These are phyloP conservation scores for Thuidium tamariscinum DNA, from an alignment of 225 moss, liverwort and hornwort species.

Conservation along the genomic window DNA sequence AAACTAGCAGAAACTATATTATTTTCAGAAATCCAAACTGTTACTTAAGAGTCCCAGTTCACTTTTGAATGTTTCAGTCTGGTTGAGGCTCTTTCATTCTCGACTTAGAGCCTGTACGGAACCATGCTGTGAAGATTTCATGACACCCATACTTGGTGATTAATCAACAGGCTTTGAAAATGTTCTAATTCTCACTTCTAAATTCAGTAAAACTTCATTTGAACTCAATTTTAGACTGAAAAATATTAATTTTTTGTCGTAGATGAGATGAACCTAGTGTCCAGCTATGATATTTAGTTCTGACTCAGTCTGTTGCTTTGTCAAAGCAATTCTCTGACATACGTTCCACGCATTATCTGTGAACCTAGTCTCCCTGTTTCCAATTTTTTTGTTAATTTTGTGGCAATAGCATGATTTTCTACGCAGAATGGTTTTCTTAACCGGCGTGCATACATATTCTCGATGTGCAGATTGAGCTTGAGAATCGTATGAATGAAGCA, in stretches of 20 bases:
- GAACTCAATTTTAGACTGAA: neutral
- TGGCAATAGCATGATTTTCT: neutral
- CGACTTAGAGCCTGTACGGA: neutral
- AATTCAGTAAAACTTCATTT: neutral
- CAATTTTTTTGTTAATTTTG: neutral
- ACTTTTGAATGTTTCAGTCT: neutral
- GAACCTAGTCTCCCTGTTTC: neutral
- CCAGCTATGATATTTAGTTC: no score
- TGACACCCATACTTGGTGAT: neutral
- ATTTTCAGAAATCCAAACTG: neutral
- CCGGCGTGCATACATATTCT: neutral
- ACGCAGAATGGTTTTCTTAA: neutral
- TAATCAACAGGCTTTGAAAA: neutral
- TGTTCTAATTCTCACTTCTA: neutral
- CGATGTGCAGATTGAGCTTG: slow-evolving; percentile 60
- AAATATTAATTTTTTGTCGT: neutral
- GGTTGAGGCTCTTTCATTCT: neutral
- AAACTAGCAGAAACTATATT: neutral
- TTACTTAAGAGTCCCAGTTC: neutral
- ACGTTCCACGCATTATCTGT: neutral
- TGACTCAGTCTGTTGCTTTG: neutral
- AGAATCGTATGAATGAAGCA: slow-evolving; percentile 70
- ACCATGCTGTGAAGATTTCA: neutral
- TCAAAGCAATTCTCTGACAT: neutral
- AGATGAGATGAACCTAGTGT: neutral